Conservation (phyloP, 345 rosid genomes). For the Salix purpurea region DNA sequence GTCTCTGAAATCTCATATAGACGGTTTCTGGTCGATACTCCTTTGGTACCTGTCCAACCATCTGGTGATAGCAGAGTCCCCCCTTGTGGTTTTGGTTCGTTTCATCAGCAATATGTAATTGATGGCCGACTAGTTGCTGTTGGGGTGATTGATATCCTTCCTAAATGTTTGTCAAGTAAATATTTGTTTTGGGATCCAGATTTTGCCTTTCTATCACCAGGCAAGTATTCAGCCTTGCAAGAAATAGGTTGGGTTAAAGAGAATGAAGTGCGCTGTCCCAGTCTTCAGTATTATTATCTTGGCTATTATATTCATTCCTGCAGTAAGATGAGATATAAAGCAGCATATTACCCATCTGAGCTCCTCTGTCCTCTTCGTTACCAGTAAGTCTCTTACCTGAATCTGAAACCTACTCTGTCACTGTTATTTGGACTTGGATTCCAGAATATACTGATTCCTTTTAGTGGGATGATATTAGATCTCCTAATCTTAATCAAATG, state of each 20-base stretch:
- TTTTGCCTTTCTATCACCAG: conserved; percentile 72
- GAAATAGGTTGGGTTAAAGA: conserved; percentile 80
- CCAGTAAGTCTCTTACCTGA: conserved; percentile 51
- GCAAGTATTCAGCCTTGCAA: conserved; percentile 86
- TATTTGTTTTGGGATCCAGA: conserved; percentile 99
- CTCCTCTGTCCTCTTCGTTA: conserved; percentile 93
- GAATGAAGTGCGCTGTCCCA: conserved; percentile 56
- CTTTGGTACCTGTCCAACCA: conserved; percentile 59
- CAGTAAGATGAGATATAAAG: conserved; percentile 96
- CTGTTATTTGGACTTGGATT: background rate
- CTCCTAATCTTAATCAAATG: background rate
- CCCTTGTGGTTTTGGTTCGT: conserved; percentile 86
- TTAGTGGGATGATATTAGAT: background rate
- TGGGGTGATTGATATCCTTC: conserved; percentile 89
- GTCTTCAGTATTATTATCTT: conserved; percentile 87
- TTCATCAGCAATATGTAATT: conserved; percentile 86
- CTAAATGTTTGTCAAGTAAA: conserved; percentile 89
- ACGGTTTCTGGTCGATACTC: conserved; percentile 81
- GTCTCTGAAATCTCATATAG: conserved; percentile 59
- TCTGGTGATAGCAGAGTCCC: conserved; percentile 65
- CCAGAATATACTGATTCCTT: background rate
- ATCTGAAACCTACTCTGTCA: background rate
- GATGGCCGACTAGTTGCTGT: conserved; percentile 88
- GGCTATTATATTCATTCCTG: conserved; percentile 98
- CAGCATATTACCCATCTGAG: conserved; percentile 86